Evolutionary conservation across 257 asterid species (phyloP), one percentile per base, ranked within the genome.

Genomic region (Linderniella brevidens): DNA sequence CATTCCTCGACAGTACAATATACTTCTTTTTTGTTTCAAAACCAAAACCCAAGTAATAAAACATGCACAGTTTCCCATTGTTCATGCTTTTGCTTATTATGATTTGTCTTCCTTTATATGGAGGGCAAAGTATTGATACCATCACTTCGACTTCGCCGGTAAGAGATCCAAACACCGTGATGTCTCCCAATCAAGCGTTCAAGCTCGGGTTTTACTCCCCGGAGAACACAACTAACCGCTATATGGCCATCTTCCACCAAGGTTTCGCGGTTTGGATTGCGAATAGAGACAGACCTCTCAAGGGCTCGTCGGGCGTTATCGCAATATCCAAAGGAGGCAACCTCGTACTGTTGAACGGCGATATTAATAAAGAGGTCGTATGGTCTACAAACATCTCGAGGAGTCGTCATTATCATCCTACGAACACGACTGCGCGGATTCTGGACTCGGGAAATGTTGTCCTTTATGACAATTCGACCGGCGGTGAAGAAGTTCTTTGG

Each of bases 261-360:
- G 3, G 4, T 6, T 25, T 25, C 11, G 52, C 63, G 12, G 54
- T 70, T 1, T 79, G 92, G 92, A 77, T 75, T 11, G 92, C 86
- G 11, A 76, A 79, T 35, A 63, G 77, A 13, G 18, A 70, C 8
- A 68, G n/a, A 1, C 82, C 86, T 39, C 55, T 57, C 1, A 46
- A 35, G 7, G 63, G 17, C 58, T 75, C 41, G 37, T 17, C 11
- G 39, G 76, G 49, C 10, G 16, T n/a, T 49, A 25, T 17, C 65
- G 75, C 25, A 48, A 35, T 43, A 25, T 68, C 60, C 46, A 19
- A 29, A 1, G 55, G 41, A 17, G 83, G 80, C 8, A 73, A 71
- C 47, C 64, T 76, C 10, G 67, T 53, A 9, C 46, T 25, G 6
- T 25, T 80, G 36, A 39, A 53, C 17, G 66, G 74, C 53, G 68